Evolutionary conservation across 2,329 filamentous ascomycete genomes (phyloP), one percentile per base, ranked within the genome.

Genomic region (Raffaelea deltoideospora): DNA sequence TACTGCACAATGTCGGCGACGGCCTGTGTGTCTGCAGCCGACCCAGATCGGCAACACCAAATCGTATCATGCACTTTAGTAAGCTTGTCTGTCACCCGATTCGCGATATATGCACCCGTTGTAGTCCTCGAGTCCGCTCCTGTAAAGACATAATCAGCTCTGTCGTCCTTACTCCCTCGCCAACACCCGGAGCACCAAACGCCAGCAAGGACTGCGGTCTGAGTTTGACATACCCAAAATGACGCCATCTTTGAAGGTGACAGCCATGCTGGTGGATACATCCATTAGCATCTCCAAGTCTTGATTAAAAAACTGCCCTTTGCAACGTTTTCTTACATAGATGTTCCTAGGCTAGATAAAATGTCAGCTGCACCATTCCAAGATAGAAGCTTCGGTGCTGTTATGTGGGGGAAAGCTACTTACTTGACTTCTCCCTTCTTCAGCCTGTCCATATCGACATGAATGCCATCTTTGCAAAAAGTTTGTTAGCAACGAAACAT

Each of bases 381-480:
- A 31, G 10, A 37, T 22, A 18, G 10, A 15, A 13, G n/a, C n/a
- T n/a, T n/a, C n/a, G n/a, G n/a, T n/a, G n/a, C n/a, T n/a, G n/a
- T n/a, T n/a, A n/a, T n/a, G n/a, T n/a, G n/a, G n/a, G n/a, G n/a
- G n/a, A n/a, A n/a, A n/a, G 23, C 3, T 5, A 65, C 85, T 64
- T 67, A 95, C 86, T 98, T 98, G 58, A 98, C 88, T 67, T 98
- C 90, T 44, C 90, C 90, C 63, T 86, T 90, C 78, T 98, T 98
- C 60, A 98, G 67, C 55, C 90, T 80, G 54, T 96, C 84, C 90
- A 98, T 98, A 57, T 98, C 90, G 50, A 98, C 71, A 60, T 98
- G 90, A 58, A 98, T 96, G 58, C 90, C 90, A 87, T 98, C 90
- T 96, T n/a, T n/a, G n/a, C n/a, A n/a, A n/a, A n/a, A n/a, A n/a